Base-by-base conservation (phyloP, 805 yeast genomes). In the Suhomyces faveliae region DNA sequence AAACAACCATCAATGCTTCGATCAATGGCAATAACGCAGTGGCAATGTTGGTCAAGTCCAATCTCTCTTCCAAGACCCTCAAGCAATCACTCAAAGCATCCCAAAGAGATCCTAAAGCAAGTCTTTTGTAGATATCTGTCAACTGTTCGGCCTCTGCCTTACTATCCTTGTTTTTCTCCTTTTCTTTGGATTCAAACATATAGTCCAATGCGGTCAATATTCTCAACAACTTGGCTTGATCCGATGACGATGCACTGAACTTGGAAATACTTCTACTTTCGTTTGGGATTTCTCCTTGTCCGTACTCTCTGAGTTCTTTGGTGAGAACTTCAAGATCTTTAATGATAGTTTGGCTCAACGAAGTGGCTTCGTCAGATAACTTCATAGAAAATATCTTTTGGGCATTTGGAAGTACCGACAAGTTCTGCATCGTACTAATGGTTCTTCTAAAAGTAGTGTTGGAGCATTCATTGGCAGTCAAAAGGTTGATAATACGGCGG, bases 1-100 rank as follows among this genome's bases (percentile, higher is more conserved):
- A 90, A n/a, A 94, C 94, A 43, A 92, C 96, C 96, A 94, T 89
- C 48, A 94, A 73, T 0, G 96, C 84, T 63, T 92, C 99, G 51
- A 92, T 89, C 51, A 90, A 66, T 0, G 98, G 97, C 20, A 92
- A 71, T 20, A 91, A 67, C 0, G 88, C 85, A 1, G 96, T 85
- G 0, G 96, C 90, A 40, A 89, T 80, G 42, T 59, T 63, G 1
- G 63, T 48, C 53, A 84, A 67, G 12, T 73, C 72, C 12, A 78
- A 74, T 35, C 79, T 77, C 19, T 78, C 82, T 58, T 85, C 92
- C 49, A 87, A 70, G 5, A 77, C 73, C 37, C 81, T 67, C 57
- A 89, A 70, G 54, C 89, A 84, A 43, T 81, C 87, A 68, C 94
- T 85, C 41, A 89, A 73, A 0, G 90, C 87, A 35, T 84, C 87